phyloP scores from a whole-genome alignment of 257 asterid species.

The Coffea canephora region DNA sequence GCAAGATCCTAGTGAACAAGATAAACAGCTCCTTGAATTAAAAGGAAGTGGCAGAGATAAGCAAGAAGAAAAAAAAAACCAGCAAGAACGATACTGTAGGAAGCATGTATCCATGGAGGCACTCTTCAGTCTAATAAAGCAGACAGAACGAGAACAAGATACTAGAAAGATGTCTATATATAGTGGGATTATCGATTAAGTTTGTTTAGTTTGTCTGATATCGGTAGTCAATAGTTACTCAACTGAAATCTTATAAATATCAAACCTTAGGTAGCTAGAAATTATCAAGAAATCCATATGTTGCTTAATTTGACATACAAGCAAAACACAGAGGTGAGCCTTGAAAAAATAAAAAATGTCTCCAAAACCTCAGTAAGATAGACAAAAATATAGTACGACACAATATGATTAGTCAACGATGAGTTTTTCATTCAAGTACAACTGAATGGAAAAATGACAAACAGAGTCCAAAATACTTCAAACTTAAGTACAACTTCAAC shows the following conservation, averaged over 20 bases:
- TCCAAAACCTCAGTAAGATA: too few relatives aligned
- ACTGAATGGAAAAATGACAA: background rate
- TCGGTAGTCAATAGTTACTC: background rate
- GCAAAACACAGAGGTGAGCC: too few relatives aligned
- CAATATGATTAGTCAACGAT: too few relatives aligned
- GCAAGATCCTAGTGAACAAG: conserved; percentile 22
- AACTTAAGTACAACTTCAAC: background rate
- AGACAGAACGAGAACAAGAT: background rate
- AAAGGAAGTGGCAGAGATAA: background rate
- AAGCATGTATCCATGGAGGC: background rate
- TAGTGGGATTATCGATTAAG: background rate
- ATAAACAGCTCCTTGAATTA: background rate
- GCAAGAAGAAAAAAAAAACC: background rate
- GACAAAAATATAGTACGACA: too few relatives aligned
- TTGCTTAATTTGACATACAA: too few relatives aligned
- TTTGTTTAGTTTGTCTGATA: too few relatives aligned
- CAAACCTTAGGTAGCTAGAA: background rate
- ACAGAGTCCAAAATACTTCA: conserved; percentile 24
- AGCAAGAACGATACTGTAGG: background rate
- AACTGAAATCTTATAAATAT: too few relatives aligned
- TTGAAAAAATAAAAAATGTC: too few relatives aligned
- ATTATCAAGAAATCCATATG: too few relatives aligned
- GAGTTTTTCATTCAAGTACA: background rate
- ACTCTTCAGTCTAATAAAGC: background rate
- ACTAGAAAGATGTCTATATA: too few relatives aligned